Evolutionary conservation across 805 yeast species (phyloP).

Genomic region (Pichia nakasei): DNA sequence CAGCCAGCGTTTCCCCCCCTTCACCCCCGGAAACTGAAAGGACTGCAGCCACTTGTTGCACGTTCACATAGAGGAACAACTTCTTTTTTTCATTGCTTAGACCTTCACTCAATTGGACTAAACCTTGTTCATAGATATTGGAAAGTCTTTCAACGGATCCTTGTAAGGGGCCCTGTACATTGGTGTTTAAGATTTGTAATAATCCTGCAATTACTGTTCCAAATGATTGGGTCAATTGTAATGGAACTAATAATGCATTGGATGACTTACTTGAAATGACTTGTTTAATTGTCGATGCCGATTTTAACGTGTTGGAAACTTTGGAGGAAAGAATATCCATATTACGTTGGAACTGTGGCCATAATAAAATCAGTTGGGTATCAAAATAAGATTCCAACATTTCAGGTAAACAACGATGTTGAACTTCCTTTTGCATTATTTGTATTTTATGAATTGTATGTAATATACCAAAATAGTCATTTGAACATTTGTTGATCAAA

Average conservation of each 20-base stretch:
- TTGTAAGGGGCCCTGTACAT: neutral
- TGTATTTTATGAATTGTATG: conserved; percentile 67
- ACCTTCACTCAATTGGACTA: conserved; percentile 59
- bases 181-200: neutral
- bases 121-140: conserved; percentile 68
- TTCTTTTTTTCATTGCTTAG: conserved; percentile 44
- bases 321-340: conserved; percentile 73
- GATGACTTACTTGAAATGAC: conserved; percentile 8
- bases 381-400: conserved; percentile 58
- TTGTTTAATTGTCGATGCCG: conserved; percentile 25
- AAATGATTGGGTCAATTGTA: conserved; percentile 69
- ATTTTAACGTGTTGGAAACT: conserved; percentile 44
- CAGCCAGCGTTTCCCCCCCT: neutral
- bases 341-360: conserved; percentile 80
- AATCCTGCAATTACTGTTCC: neutral
- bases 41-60: conserved; percentile 52
- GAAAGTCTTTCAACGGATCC: conserved; percentile 58
- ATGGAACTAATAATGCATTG: conserved; percentile 36
- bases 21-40: conserved; percentile 18
- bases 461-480: conserved; percentile 70
- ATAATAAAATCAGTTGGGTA: conserved; percentile 53
- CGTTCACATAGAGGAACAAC: conserved; percentile 65
- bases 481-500: conserved; percentile 27
- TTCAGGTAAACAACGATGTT: conserved; percentile 61
- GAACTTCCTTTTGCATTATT: conserved; percentile 53